Evolutionary conservation across 257 asterid genomes (phyloP), one percentile per base, ranked within the genome.

Genomic region (Solanum etuberosum): DNA sequence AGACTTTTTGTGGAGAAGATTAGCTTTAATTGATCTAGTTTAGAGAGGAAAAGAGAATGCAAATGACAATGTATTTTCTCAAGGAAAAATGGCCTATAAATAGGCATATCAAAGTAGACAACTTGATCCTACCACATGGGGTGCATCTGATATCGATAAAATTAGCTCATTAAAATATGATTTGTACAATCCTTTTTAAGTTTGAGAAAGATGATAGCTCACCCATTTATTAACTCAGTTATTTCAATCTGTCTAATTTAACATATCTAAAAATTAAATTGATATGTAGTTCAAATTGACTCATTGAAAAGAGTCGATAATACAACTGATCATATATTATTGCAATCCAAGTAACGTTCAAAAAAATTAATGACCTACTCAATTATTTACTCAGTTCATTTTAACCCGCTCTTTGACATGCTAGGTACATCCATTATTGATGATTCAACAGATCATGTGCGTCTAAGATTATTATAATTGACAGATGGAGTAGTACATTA

Each of bases 131-230:
- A 77, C 15, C 84, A 77, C 84, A 76, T 40, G 59, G 59, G 59
- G 21, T 38, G 82, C 20, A 37, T 21, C 2, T 7, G 3, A 27
- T 5, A 2, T 9, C 13, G 18, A 3, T 13, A 27, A 27, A 67
- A 67, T 27, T 67, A 27, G 31, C 31, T 18, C 70, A n/a, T n/a
- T 1, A n/a, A 63, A 23, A n/a, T n/a, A 63, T 63, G 1, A n/a
- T 23, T 20, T 9, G 7, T 10, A 2, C 6, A 63, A 10, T 9
- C 2, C 3, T 10, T 18, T 2, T 59, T 59, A 3, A 59, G 6
- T 59, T 10, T n/a, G 31, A 9, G 11, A 0, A 21, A n/a, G 1
- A 23, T 21, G 9, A 8, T 9, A 14, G 3, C 7, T 9, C 12
- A 1, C 10, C 6, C 12, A 57, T 57, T 57, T 21, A 21, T 3